Evolutionary conservation across 2,329 filamentous ascomycete species (phyloP), one percentile per base, ranked within the genome.

Genomic region (Aspergillus vadensis): DNA sequence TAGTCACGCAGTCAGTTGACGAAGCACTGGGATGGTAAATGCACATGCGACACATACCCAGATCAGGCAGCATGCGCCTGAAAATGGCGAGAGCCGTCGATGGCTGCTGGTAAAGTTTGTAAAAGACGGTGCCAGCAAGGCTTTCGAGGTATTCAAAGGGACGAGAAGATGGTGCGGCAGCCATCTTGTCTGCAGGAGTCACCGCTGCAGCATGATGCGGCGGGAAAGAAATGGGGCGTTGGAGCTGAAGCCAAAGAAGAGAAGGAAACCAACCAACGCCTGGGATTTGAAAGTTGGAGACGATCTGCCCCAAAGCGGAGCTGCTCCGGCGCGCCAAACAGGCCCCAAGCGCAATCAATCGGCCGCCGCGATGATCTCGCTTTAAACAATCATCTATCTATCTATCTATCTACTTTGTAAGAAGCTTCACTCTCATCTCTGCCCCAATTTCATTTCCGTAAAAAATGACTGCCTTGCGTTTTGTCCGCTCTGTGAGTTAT

Each of bases 41-140:
- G 32, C 19, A 38, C 10, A 15, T n/a, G 67, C 60, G 61, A 53
- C 57, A 69, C 81, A 71, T 82, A 93, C 91, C 92, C 63, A 98
- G 80, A 72, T 96, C 91, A 60, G 95, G 92, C 60, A 99, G 85
- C 92, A 99, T 97, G 80, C 95, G 93, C 68, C 95, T 88, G 76
- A 98, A 98, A 71, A 99, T 93, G 67, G 95, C 95, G 67, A 99
- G 87, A 39, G 93, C 91, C 1, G 95, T 97, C 44, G 94, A 96
- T 30, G 95, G 95, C 82, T 97, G 93, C 80, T 93, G 90, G 83
- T 99, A 99, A 49, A 99, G 85, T 77, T 91, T 90, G 74, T 88
- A 87, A 77, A 98, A 97, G 38, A 92, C 96, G 44, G 91, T 92
- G 65, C 93, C 92, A 53, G 91, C 91, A 71, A 96, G 88, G 75